These are phyloP conservation scores for Lophiotrema nucula DNA, from an alignment of 495 filamentous ascomycete genomes.

Conservation along the genomic window DNA sequence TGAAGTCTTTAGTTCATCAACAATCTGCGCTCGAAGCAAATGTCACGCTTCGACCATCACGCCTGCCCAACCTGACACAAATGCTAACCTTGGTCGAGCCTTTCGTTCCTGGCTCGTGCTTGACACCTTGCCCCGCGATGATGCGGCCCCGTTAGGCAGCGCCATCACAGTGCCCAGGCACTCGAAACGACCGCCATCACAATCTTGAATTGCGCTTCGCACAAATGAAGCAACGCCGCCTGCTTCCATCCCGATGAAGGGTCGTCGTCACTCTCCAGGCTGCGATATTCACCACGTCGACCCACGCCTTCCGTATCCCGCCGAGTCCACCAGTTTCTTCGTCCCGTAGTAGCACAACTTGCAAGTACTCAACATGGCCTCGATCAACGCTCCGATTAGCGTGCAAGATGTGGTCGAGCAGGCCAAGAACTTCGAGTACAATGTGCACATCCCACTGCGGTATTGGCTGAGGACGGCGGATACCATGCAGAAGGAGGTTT, in stretches of 20 bases:
- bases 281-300: neutral
- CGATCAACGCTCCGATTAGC: conserved; percentile 55
- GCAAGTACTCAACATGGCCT: conserved; percentile 30
- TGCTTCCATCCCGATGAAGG: conserved; percentile 9
- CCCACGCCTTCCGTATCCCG: neutral
- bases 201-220: conserved; percentile 10
- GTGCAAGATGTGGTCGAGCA: conserved; percentile 68
- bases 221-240: conserved; percentile 25
- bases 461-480: conserved; percentile 82
- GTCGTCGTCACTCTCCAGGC: neutral
- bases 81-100: too few relatives aligned
- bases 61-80: too few relatives aligned
- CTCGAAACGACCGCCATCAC: conserved; percentile 4
- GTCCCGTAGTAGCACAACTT: neutral
- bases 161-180: conserved; percentile 3
- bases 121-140: conserved; percentile 19
- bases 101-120: conserved; percentile 12
- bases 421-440: conserved; percentile 78
- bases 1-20: too few relatives aligned
- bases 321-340: neutral
- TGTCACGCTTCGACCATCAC: too few relatives aligned
- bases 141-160: conserved; percentile 7
- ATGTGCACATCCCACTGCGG: conserved; percentile 65
- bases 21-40: too few relatives aligned
- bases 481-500: conserved; percentile 74